phyloP scores from a whole-genome alignment of 2,329 filamentous ascomycete genomes.

The Fusarium nanum region DNA sequence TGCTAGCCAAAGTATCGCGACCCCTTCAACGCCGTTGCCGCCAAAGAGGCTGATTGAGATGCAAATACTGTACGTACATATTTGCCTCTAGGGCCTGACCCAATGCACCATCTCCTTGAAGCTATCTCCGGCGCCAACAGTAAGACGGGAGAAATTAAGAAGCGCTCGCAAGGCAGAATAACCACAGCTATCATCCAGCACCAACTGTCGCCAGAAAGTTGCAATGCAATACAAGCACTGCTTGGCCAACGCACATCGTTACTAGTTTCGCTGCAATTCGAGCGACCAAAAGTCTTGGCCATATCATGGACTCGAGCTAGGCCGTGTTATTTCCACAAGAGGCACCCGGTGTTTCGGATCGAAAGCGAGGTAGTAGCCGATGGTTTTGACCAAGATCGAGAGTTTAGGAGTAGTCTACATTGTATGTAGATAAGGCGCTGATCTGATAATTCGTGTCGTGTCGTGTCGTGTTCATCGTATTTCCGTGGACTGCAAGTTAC shows the following conservation, averaged over 20 bases:
- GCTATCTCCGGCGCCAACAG: background rate
- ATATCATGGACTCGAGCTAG: conserved; percentile 25
- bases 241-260: conserved; percentile 29
- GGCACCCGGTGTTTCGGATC: background rate
- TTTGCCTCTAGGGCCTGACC: conserved; percentile 14
- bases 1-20: conserved; percentile 21
- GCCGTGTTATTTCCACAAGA: conserved; percentile 13
- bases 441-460: background rate
- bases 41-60: conserved; percentile 22
- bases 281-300: conserved; percentile 32
- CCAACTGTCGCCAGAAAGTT: background rate
- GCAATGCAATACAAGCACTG: background rate
- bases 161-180: conserved; percentile 10
- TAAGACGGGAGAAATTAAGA: background rate
- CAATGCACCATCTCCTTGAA: background rate
- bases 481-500: background rate
- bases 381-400: background rate
- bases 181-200: background rate
- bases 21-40: conserved; percentile 11
- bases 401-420: background rate
- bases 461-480: conserved; percentile 31
- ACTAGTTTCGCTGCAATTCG: conserved; percentile 16
- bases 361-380: background rate
- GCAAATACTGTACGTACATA: background rate
- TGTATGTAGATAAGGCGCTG: background rate